Base-by-base conservation (phyloP, 164 flowering plant species). In the Stephania yunnanensis region DNA sequence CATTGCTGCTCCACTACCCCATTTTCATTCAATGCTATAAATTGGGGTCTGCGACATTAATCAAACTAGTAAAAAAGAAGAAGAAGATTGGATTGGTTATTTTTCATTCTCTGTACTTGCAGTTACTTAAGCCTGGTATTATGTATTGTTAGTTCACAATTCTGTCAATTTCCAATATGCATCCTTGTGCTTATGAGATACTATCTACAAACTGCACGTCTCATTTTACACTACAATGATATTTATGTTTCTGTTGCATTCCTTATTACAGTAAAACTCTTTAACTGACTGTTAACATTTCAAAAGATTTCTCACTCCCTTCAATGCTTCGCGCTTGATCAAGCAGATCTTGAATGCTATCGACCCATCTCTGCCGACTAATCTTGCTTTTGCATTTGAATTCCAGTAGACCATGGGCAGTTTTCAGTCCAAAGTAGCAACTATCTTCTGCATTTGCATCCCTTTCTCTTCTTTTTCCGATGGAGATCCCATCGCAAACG, bases 301-400 rank as follows among this genome's bases (percentile, higher is more conserved):
- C 84, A 44, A 85, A 72, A 1, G 92, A 86, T n/a, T 63, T 64
- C 46, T 80, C 82, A 1, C 80, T 72, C 31, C 70, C 75, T 74
- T 88, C 87, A 2, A 82, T 63, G 75, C 78, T 67, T 71, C 72
- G 75, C 31, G 73, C 87, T 77, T 79, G 87, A 6, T 74, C 71
- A 36, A 95, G 88, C 79, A 93, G 86, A 65, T 69, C 81, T 58
- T 82, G 86, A 68, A 92, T 81, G 52, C 86, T 87, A 69, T 83
- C 89, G 22, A 93, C 89, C 99, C 99, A 95, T 79, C 77, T 91
- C 82, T 92, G 91, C 81, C 83, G 87, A 7, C 88, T 91, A 46
- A 78, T 71, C 83, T 86, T 88, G 87, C 80, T 92, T 81, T 87
- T 87, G 87, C 98, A 91, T 82, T 91, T 90, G 82, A 95, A 93